phyloP scores from a whole-genome alignment of 805 yeast genomes.

The Candida chilensis region DNA sequence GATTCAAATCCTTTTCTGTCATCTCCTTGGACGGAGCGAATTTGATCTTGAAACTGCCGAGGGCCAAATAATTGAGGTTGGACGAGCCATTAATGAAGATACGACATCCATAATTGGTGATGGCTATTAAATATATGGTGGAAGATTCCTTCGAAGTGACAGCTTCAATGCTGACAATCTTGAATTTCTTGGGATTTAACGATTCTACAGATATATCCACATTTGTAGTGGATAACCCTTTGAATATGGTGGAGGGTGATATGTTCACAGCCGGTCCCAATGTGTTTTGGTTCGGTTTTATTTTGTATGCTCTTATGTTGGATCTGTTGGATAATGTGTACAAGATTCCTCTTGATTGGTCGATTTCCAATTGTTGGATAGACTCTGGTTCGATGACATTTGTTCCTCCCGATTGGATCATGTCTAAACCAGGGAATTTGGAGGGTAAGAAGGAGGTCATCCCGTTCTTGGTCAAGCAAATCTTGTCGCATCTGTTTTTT shows the following conservation, averaged over 20 bases:
- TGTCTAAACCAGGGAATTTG: constrained; percentile 21
- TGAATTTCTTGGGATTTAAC: constrained; percentile 43
- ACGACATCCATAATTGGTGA: constrained; percentile 80
- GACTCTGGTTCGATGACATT: constrained; percentile 35
- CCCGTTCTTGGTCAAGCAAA: constrained; percentile 69
- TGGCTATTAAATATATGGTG: constrained; percentile 65
- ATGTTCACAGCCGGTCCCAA: constrained; percentile 20
- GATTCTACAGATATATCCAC: constrained; percentile 39
- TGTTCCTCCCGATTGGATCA: constrained; percentile 13
- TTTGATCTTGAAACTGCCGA: constrained; percentile 34
- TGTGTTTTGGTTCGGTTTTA: constrained; percentile 16
- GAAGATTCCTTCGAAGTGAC: constrained; percentile 57
- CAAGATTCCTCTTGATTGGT: constrained; percentile 65
- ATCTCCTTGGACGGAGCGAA: constrained; percentile 56
- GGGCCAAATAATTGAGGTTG: constrained; percentile 12
- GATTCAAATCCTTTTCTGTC: constrained; percentile 26
- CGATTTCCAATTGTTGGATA: constrained; percentile 59
- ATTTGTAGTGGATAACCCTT: constrained; percentile 30
- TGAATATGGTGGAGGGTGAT: constrained; percentile 35
- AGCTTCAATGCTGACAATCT: constrained; percentile 54
- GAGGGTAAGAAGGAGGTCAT: constrained; percentile 26
- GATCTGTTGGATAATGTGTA: constrained; percentile 82
- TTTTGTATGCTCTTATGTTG: constrained; percentile 68
- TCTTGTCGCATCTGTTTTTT: constrained; percentile 71
- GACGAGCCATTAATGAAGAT: constrained; percentile 48